Evolutionary conservation across 768 basidiomycete genomes (phyloP), one percentile per base, ranked within the genome.

Genomic region (Suillus decipiens): DNA sequence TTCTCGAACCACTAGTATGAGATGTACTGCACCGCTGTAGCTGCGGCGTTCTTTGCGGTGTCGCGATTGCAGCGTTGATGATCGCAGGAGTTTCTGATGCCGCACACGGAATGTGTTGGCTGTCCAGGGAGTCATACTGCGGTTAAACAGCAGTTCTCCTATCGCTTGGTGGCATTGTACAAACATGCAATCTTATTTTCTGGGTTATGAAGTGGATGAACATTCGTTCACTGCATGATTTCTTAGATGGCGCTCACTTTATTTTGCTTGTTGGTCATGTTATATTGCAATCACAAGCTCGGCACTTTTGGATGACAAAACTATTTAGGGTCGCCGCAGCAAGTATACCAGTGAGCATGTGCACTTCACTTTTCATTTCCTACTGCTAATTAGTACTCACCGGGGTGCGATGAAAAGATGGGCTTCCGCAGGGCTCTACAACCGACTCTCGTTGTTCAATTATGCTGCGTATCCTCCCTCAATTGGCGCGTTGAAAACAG

Each of bases 41-140:
- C 78, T 31, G 75, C 79, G 14, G 79, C 78, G 36, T 73, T 77
- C 64, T 72, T 80, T 39, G 78, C 2, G 75, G 75, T 14, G 75
- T 76, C n/a, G 70, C 73, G 5, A 74, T 70, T 22, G 74, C 75
- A 1, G 66, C 73, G 39, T 37, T 76, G 39, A 70, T 73, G 53
- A 76, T 75, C 33, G 70, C 66, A 8, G 73, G 70, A 15, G 71
- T 73, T 22, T 66, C 70, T 0, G 75, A 74, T 1, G 61, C 66
- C 12, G 64, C 62, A 45, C 67, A 72, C 47, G 72, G 75, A 17
- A 76, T 73, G 14, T 22, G 59, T 73, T 17, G 73, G 74, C 1
- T 76, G 74, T 61, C 75, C 75, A 1, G 69, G 72, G 68, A 65
- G 0, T 34, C 63, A 37, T 73, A 75, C 58, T 76, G 73, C 54